Base-by-base conservation (phyloP, 129 eudicot species). In the Centella asiatica region DNA sequence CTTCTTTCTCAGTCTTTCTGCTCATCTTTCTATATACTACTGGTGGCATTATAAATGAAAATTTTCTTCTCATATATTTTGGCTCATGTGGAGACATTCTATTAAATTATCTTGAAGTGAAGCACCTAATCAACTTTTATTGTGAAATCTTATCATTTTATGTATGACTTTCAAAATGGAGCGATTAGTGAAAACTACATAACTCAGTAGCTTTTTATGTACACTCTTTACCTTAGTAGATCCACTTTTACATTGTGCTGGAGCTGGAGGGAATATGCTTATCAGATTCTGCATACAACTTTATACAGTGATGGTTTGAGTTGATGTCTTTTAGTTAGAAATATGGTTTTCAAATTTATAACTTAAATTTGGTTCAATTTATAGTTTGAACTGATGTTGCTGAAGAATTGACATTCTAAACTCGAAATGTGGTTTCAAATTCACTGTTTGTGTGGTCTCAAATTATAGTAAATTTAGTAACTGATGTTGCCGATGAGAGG, bases 1-100 rank as follows among this genome's bases (percentile, higher is more conserved):
- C 74, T 63, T 71, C 73, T 52, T 49, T 44, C 37, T 18, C 76
- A 51, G 25, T 15, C 19, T 23, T 47, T 25, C 26, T 27, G 23
- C n/a, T 2, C 45, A 4, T 34, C n/a, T 27, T 25, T 32, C n/a
- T 31, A 13, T 60, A 26, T 14, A 10, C 19, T 54, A 5, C 19
- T 18, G 14, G 3, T 56, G 8, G 42, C 40, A n/a, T 10, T 29
- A 32, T 19, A 2, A 14, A 31, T 56, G 1, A n/a, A 5, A 29
- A n/a, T 31, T n/a, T n/a, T 17, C 27, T n/a, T 24, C 37, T 22
- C 14, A n/a, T 19, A 33, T 20, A 20, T 20, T 4, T 17, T 56
- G 62, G 44, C 62, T 32, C 62, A 56, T 31, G 13, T 32, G 32
- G 14, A 32, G 40, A 27, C 34, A 27, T 55, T 6, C 12, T 20